Evolutionary conservation across 805 yeast species (phyloP).

Genomic region (Zygotorulaspora danielsina): DNA sequence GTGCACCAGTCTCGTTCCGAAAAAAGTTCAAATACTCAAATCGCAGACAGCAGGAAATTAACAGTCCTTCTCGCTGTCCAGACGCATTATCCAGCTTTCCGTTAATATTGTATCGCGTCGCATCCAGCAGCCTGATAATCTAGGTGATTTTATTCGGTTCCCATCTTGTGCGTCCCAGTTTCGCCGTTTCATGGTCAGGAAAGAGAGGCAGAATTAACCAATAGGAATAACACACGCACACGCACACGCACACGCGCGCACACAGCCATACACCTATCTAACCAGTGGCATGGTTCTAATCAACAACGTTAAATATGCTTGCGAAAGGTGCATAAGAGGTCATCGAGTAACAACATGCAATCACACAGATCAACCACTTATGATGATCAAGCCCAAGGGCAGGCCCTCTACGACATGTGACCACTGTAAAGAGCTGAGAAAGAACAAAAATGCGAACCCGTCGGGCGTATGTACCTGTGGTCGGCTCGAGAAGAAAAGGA

Average conservation of each 20-base stretch:
- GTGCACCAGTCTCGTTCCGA: too few species aligned
- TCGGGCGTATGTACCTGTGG: slow-evolving; percentile 65
- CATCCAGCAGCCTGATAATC: background rate
- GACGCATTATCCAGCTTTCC: too few species aligned
- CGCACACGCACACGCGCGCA: too few species aligned
- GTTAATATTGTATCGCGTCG: too few species aligned
- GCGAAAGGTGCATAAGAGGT: slow-evolving; percentile 93
- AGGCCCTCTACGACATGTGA: slow-evolving; percentile 90
- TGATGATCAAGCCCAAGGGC: slow-evolving; percentile 94
- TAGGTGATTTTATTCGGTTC: background rate
- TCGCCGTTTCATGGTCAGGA: background rate
- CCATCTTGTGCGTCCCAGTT: background rate
- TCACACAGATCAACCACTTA: slow-evolving; percentile 85
- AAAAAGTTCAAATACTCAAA: too few species aligned
- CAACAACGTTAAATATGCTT: slow-evolving; percentile 92
- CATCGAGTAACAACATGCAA: slow-evolving; percentile 93
- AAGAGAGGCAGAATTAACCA: background rate
- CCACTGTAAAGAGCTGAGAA: slow-evolving; percentile 76
- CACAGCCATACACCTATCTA: too few species aligned
- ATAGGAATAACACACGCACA: too few species aligned
- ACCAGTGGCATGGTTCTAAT: slow-evolving; percentile 79
- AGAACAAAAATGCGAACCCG: slow-evolving; percentile 58
- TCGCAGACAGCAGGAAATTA: too few species aligned
- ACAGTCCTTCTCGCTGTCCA: too few species aligned
- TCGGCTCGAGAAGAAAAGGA: slow-evolving; percentile 43